Evolutionary conservation across 2,329 filamentous ascomycete genomes (phyloP), one percentile per base, ranked within the genome.

Genomic region (Lasiodiplodia sp.): DNA sequence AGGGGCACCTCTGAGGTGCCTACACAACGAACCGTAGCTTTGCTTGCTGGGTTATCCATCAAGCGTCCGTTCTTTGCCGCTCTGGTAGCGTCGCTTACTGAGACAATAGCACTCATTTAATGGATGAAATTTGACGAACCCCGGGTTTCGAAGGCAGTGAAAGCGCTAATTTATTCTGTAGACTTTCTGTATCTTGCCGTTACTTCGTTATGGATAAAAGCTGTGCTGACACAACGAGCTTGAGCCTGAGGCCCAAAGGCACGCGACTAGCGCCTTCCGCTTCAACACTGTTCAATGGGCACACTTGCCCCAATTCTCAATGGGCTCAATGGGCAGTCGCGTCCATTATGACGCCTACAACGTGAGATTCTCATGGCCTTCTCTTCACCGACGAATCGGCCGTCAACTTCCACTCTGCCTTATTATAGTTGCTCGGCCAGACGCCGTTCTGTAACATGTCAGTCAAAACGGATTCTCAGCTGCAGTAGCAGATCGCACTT

Each of bases 341-440:
- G 6, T 44, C 18, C 4, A 7, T 18, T 18, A 44, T 14, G 6
- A n/a, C 14, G 40, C 18, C 40, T 44, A 8, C 40, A 5, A 1
- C 21, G 14, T 18, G 5, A 25, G 7, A 16, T 25, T 7, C 5
- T 25, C 18, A 56, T 31, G 31, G 3, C 44, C 44, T 52, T 47
- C 60, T 37, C 44, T 63, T 63, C 60, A 52, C 18, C 25, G 60
- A 51, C 8, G 60, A 63, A 12, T 47, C 60, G 10, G 44, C 60
- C 4, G 44, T 52, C 28, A 63, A 44, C 60, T 63, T 63, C 60
- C 60, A 63, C 44, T 63, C 60, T 18, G 60, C 44, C 44, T 63
- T 63, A n/a, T 51, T 31, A 12, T 63, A 63, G 2, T 11, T 37
- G 18, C 44, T 21, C 2, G 60, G 60, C 60, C 60, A 63, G 10